Evolutionary conservation across 2,329 filamentous ascomycete genomes (phyloP), one percentile per base, ranked within the genome.

Genomic region (Epichloe uncinata): DNA sequence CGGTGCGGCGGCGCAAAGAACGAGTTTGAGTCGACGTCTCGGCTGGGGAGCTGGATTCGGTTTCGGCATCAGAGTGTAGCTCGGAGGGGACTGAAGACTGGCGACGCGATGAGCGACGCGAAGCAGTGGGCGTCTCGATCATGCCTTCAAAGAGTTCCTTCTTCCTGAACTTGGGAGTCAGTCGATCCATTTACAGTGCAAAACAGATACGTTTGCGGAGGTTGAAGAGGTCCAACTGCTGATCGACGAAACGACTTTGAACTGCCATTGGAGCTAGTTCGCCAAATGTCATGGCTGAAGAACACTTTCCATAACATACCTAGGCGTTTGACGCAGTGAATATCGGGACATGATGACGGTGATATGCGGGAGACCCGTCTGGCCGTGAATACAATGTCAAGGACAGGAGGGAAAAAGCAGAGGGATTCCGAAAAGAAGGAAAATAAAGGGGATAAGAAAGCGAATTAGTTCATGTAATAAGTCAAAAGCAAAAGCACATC

Each of bases 71-170:
- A 40, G 70, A 68, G 37, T 11, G 42, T n/a, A 59, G 55, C 22
- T 74, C 71, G 47, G 66, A 58, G 36, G 69, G 65, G 46, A 73
- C 67, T 22, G 71, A 71, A 9, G 73, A 69, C 59, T 75, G 77
- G 57, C 76, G 73, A 58, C 74, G 70, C 43, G 68, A 67, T 51
- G 69, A 68, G 42, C 73, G 73, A 41, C 65, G 64, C 36, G 53
- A 52, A 47, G 53, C 40, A 47, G 50, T 57, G 26, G 77, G 76
- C 8, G 77, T 81, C 62, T 79, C 75, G 53, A 81, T 66, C 77
- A 81, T 78, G 57, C 77, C 77, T 36, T 78, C 71, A 57, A 78
- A 80, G 51, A 78, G 72, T 61, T 79, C 77, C 65, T 78, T 79
- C 65, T 81, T 81, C 56, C 77, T 81, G 38, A 2, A 49, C 5